Evolutionary conservation across 202 grass and related monocot species (phyloP), one percentile per base, ranked within the genome.

Genomic region (Eragrostis tef): DNA sequence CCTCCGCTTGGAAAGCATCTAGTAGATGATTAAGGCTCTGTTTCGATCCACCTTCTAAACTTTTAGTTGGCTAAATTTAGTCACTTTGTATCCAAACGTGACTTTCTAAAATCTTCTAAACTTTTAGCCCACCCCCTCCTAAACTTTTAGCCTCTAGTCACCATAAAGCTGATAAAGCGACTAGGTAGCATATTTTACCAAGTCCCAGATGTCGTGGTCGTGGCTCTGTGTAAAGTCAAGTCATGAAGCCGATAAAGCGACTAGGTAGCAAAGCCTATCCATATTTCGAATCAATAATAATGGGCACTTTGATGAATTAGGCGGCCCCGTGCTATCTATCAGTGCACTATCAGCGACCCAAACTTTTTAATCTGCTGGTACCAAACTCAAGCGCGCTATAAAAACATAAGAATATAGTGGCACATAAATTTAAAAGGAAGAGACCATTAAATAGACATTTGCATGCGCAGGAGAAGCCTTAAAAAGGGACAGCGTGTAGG

Each of bases 231-330:
- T 67, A 43, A 29, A 80, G 36, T 68, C 57, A 78, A 78, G 78
- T 43, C 29, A 29, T 79, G 42, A 78, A 64, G 64, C 41, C 29
- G 20, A n/a, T 75, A 36, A 21, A 10, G 36, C 58, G 27, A 75
- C 67, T 63, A 63, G 65, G 26, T 76, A 34, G 74, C 44, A 51
- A 29, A 42, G 1, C 25, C 50, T 16, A 70, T 50, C 74, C 80
- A 29, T 47, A 83, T 47, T 3, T 3, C 24, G 58, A 25, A 25
- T 2, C 5, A 44, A 16, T 67, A 57, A 67, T 67, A 15, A 29
- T 66, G 25, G 15, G 21, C 45, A 67, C 24, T 24, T 58, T 21
- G 26, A 27, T 34, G 64, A 76, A 68, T 47, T 83, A 58, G 63
- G 73, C 13, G 15, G 36, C 19, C 36, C 57, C 48, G 62, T 76